Conservation (phyloP, 2,329 filamentous ascomycete species). For the Neospermospora avenae region DNA sequence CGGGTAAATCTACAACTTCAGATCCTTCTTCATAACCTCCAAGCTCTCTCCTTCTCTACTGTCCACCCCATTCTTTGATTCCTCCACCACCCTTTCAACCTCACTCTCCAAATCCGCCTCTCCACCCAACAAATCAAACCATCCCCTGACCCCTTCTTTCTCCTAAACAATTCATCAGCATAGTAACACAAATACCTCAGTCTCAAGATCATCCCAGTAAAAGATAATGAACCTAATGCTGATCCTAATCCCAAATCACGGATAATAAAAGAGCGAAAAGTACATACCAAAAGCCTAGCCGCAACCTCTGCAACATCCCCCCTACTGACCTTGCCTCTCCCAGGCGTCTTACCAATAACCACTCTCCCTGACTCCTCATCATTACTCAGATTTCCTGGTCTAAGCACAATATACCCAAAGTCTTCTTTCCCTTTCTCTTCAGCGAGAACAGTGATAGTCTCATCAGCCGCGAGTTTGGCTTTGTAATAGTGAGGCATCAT, state of each 20-base stretch:
- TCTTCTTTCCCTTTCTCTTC: slow-evolving; percentile 16
- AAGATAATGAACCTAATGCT: too few species aligned
- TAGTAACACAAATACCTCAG: too few species aligned
- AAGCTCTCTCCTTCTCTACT: slow-evolving; percentile 40
- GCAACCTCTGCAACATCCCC: slow-evolving; percentile 58
- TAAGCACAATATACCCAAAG: slow-evolving; percentile 48
- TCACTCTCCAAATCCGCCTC: slow-evolving; percentile 49
- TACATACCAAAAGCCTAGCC: slow-evolving; percentile 53
- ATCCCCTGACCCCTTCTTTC: slow-evolving; percentile 37
- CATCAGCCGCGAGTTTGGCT: slow-evolving; percentile 59
- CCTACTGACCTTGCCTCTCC: slow-evolving; percentile 43
- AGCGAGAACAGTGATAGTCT: slow-evolving; percentile 49
- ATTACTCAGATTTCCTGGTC: slow-evolving; percentile 49
- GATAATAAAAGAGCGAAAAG: too few species aligned
- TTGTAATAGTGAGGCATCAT: slow-evolving; percentile 53
- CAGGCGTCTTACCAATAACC: slow-evolving; percentile 40
- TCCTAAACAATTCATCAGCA: too few species aligned
- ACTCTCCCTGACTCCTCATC: slow-evolving; percentile 45
- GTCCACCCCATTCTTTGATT: background rate
- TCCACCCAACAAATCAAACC: slow-evolving; percentile 36
- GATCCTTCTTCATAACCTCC: slow-evolving; percentile 27
- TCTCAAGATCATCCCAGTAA: too few species aligned
- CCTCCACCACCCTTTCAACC: slow-evolving; percentile 30
- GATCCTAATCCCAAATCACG: too few species aligned
- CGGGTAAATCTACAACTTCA: slow-evolving; percentile 11